A percentile compares a stretch with the other conserved stretches of the same genome.
Evolutionary conservation across 169 alveolate species (phyloP).

Genomic region (Eimeria maxima): DNA sequence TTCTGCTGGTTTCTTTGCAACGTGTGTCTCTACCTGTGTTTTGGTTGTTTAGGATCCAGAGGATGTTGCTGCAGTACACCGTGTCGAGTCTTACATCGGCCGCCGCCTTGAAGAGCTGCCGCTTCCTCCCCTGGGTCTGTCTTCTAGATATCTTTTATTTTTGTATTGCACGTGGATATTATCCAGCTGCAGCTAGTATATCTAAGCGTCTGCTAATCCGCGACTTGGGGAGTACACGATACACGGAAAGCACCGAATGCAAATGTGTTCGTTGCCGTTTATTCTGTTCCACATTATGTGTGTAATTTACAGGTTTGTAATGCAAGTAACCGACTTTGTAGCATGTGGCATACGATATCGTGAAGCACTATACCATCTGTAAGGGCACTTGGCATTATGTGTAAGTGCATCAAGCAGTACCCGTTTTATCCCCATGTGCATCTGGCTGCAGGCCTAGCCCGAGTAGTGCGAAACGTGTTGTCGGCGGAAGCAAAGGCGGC

Average conservation of each 20-base stretch:
- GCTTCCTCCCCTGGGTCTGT: slow-evolving; percentile 56
- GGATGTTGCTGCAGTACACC: slow-evolving; percentile 65
- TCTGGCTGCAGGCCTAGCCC: slow-evolving; percentile 36
- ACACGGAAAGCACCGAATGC: background rate
- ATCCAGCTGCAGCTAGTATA: background rate
- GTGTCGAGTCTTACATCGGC: slow-evolving; percentile 64
- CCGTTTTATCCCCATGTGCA: background rate
- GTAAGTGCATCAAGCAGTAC: background rate
- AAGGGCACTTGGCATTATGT: background rate
- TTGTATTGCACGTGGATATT: background rate
- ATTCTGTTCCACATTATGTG: background rate
- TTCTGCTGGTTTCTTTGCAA: background rate
- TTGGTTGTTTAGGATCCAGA: slow-evolving; percentile 35
- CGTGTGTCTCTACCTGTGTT: background rate
- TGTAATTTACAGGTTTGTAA: background rate
- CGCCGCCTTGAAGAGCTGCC: slow-evolving; percentile 72
- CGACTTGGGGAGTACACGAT: background rate
- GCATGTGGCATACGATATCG: background rate
- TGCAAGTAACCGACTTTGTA: background rate
- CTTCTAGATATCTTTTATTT: background rate
- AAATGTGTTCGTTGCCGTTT: background rate
- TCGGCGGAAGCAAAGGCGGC: slow-evolving; percentile 62
- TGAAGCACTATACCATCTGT: background rate
- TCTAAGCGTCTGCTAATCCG: background rate
- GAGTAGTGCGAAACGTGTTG: slow-evolving; percentile 46